Percentiles rank a stretch among this genome's conserved stretches.
These are phyloP conservation scores for Xylaria sp. DNA, from an alignment of 2,329 filamentous ascomycete genomes.

Conservation along the genomic window DNA sequence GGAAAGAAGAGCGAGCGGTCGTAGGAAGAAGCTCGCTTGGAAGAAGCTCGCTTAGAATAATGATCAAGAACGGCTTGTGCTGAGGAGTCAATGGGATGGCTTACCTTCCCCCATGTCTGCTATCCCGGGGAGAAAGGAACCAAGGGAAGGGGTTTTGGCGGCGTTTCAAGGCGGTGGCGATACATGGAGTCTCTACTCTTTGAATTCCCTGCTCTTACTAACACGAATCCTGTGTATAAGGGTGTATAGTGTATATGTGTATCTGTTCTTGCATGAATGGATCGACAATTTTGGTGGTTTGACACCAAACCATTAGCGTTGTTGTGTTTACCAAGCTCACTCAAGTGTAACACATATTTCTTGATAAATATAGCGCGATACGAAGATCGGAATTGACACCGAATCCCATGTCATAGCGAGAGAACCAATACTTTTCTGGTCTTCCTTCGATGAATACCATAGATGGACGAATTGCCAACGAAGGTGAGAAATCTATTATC, in stretches of 20 bases:
- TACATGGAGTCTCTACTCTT: slow-evolving; percentile 40
- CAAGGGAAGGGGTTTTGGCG: slow-evolving; percentile 14
- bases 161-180: slow-evolving; percentile 26
- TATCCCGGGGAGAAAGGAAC: not conserved
- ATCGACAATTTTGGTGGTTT: not conserved
- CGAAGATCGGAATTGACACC: not conserved
- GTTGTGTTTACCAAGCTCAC: not conserved
- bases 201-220: slow-evolving; percentile 24
- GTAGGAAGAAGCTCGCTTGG: slow-evolving; percentile 31
- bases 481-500: not conserved
- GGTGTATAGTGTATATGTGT: slow-evolving; percentile 34
- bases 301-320: not conserved
- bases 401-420: not conserved
- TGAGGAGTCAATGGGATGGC: not conserved
- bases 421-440: not conserved
- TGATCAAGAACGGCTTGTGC: not conserved
- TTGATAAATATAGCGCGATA: not conserved
- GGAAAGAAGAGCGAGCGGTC: slow-evolving; percentile 49
- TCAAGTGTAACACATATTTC: not conserved
- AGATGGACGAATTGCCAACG: not conserved
- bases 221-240: slow-evolving; percentile 14
- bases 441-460: not conserved
- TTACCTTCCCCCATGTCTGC: not conserved
- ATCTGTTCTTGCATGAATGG: slow-evolving; percentile 28
- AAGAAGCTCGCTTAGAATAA: not conserved